These are phyloP conservation scores for Vigna mungo DNA, from an alignment of 306 rosid species.

Conservation along the genomic window DNA sequence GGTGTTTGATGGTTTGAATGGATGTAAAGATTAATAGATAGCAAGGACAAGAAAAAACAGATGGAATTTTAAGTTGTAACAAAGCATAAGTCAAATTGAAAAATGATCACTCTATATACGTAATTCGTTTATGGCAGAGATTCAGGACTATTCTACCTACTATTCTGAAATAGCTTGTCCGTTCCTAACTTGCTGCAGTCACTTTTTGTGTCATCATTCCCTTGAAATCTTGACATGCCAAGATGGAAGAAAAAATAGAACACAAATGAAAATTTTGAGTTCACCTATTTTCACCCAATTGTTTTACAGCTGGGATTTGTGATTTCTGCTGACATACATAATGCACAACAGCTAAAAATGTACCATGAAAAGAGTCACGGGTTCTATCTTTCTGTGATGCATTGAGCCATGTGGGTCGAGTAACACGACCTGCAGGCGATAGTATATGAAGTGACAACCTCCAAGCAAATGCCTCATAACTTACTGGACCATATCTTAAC, in stretches of 20 bases:
- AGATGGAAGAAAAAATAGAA: conserved; percentile 36
- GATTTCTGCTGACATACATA: conserved; percentile 43
- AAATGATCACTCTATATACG: conserved; percentile 2
- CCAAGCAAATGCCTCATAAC: conserved; percentile 25
- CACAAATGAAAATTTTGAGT: conserved; percentile 25
- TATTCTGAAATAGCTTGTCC: conserved; percentile 42
- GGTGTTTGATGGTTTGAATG: conserved; percentile 14
- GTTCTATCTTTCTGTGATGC: conserved; percentile 48
- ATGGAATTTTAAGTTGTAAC: conserved; percentile 22
- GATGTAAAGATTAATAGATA: conserved; percentile 30
- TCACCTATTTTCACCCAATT: conserved; percentile 34
- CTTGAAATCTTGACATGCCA: conserved; percentile 46
- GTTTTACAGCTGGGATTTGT: conserved; percentile 17
- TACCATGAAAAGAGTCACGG: conserved; percentile 61
- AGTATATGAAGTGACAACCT: conserved; percentile 27
- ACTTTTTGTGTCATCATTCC: conserved; percentile 42
- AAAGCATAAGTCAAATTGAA: conserved; percentile 15
- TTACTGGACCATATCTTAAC: conserved; percentile 45
- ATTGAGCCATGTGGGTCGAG: conserved; percentile 46
- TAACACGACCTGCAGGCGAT: conserved; percentile 23
- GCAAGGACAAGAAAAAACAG: not conserved
- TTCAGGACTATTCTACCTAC: conserved; percentile 40
- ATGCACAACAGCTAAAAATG: conserved; percentile 56
- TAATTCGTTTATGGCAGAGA: conserved; percentile 41
- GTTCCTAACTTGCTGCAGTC: conserved; percentile 29